Evolutionary conservation across 2,329 filamentous ascomycete species (phyloP).

Genomic region (Domatiomyces catenatus): DNA sequence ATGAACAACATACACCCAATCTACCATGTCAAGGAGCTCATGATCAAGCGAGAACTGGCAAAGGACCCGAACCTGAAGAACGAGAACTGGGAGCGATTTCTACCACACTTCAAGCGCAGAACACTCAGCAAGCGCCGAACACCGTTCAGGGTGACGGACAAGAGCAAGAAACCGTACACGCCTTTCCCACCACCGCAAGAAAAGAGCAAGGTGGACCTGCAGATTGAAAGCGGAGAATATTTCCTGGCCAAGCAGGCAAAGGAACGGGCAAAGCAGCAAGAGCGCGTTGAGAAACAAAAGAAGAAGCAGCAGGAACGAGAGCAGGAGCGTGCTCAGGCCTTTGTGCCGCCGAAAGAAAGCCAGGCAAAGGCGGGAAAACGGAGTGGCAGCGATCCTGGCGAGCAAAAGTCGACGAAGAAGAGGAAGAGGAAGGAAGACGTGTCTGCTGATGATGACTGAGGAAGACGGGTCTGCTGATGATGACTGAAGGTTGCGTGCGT

Average conservation of each 20-base stretch:
- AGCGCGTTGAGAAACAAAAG: slow-evolving; percentile 69
- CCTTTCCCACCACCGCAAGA: slow-evolving; percentile 93
- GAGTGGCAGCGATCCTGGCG: slow-evolving; percentile 35
- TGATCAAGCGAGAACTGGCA: slow-evolving; percentile 83
- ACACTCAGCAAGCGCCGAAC: slow-evolving; percentile 69
- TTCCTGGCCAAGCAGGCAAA: slow-evolving; percentile 88
- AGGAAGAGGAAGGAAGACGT: slow-evolving; percentile 26
- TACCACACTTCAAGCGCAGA: slow-evolving; percentile 93
- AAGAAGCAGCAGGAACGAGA: slow-evolving; percentile 78
- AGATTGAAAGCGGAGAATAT: slow-evolving; percentile 97
- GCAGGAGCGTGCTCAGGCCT: slow-evolving; percentile 71
- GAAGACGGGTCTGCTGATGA: slow-evolving; percentile 1
- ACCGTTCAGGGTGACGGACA: slow-evolving; percentile 79
- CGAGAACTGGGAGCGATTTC: slow-evolving; percentile 90
- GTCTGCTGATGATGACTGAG: slow-evolving; percentile 3
- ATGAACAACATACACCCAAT: slow-evolving; percentile 88
- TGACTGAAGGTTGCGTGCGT: not conserved
- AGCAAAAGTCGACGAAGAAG: slow-evolving; percentile 24
- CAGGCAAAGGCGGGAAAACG: slow-evolving; percentile 40
- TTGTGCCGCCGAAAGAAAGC: slow-evolving; percentile 70
- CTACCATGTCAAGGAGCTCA: slow-evolving; percentile 88
- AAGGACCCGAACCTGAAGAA: slow-evolving; percentile 75
- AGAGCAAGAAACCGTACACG: slow-evolving; percentile 86
- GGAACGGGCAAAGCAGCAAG: slow-evolving; percentile 64
- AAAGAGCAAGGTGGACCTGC: slow-evolving; percentile 96